phyloP scores from a whole-genome alignment of 1,139 yeast species.

The Geotrichum klebahnii region DNA sequence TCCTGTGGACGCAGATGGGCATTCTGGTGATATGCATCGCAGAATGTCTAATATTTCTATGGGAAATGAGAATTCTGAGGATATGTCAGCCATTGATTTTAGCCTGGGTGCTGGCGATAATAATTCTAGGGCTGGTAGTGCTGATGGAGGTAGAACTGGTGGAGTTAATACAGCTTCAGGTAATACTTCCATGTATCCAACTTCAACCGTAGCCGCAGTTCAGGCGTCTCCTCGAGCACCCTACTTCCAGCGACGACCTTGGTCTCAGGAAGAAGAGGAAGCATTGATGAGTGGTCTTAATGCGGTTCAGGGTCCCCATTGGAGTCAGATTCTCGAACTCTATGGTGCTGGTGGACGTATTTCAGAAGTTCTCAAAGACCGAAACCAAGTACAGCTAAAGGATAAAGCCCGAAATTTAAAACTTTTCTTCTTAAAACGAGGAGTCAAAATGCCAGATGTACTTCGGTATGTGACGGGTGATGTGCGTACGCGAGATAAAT shows the following conservation, averaged over 20 bases:
- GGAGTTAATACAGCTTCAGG: slow-evolving; percentile 1
- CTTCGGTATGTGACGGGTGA: slow-evolving; percentile 84
- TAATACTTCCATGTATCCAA: slow-evolving; percentile 4
- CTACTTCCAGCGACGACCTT: slow-evolving; percentile 53
- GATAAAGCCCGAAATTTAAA: slow-evolving; percentile 97
- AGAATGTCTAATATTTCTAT: slow-evolving; percentile 1
- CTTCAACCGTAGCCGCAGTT: slow-evolving; percentile 5
- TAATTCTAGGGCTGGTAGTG: not conserved
- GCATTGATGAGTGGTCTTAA: slow-evolving; percentile 80
- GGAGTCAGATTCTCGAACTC: slow-evolving; percentile 83
- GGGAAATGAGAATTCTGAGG: slow-evolving; percentile 1
- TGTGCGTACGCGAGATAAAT: slow-evolving; percentile 49
- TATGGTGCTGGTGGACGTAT: slow-evolving; percentile 91
- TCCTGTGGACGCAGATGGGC: not conserved
- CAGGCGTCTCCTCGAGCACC: slow-evolving; percentile 18
- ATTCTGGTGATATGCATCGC: not conserved
- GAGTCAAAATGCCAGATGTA: slow-evolving; percentile 64
- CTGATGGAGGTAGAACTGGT: not conserved
- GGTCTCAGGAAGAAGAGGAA: slow-evolving; percentile 87
- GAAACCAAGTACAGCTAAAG: slow-evolving; percentile 86
- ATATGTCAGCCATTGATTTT: not conserved
- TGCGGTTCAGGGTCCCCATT: slow-evolving; percentile 74
- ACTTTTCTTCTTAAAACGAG: slow-evolving; percentile 64
- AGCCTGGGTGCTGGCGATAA: not conserved
- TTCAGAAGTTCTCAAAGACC: slow-evolving; percentile 74